Base-by-base conservation (phyloP, 2,329 filamentous ascomycete genomes). In the Ophiocordyceps australis region DNA sequence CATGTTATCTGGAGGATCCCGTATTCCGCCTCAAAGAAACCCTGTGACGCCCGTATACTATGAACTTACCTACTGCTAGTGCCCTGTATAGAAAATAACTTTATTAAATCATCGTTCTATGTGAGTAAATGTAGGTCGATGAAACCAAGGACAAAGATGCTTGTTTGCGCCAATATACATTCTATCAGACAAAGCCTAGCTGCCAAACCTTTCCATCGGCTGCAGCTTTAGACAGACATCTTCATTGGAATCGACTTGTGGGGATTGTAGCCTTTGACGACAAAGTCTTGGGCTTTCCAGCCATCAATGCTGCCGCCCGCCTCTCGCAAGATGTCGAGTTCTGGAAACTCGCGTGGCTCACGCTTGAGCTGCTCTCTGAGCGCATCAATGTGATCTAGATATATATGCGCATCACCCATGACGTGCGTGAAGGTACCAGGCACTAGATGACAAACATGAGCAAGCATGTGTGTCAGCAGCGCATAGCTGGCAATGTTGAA, bases 401-500 rank as follows among this genome's bases (percentile, higher is more conserved):
- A 98, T 2, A 98, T 75, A 50, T 98, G 89, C n/a, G 86, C 82
- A 50, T 98, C 89, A 10, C 89, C 89, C 83, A 98, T 92, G 25
- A 83, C 83, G 50, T 95, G 89, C 20, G 83, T 89, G 33, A 98
- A 63, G 26, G 70, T 86, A 0, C 86, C 89, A 0, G 89, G 83
- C 1, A 80, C 66, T 28, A 98, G 52, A 37, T 85, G 75, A 43
- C 78, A 83, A 9, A 78, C 82, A 45, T 85, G 75, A 1, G 89
- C 86, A 24, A 98, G 57, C 77, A 98, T 95, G 49, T 95, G 85
- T 22, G 85, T 94, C 21, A 98, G 59, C 29, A 98, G 59, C 18
- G 89, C 83, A 53, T 98, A 98, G 35, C 71, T 80, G 1, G 86
- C 89, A 41, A 98, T 95, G 49, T 98, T 98, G 59, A 98, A 98